These are phyloP conservation scores for Kazachstania sp. DNA, from an alignment of 1,139 yeast genomes.

Conservation along the genomic window DNA sequence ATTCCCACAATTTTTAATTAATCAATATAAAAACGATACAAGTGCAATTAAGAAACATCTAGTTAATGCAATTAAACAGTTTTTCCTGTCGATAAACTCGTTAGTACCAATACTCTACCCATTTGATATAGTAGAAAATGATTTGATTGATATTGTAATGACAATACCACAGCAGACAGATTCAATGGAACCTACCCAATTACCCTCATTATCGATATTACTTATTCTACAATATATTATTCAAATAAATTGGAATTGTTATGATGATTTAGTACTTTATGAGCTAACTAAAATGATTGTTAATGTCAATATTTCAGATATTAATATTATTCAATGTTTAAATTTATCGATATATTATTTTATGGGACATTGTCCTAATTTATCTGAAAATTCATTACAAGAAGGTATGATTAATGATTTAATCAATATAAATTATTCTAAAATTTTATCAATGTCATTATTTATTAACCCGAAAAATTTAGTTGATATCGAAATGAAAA, in stretches of 20 bases:
- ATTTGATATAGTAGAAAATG: conserved; percentile 3
- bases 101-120: conserved; percentile 26
- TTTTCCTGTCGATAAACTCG: conserved; percentile 19
- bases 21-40: conserved; percentile 15
- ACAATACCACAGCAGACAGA: neutral
- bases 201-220: neutral
- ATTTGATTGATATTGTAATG: conserved; percentile 3
- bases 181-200: neutral
- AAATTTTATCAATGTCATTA: conserved; percentile 20
- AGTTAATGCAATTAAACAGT: conserved; percentile 13
- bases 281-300: conserved; percentile 21
- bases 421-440: conserved; percentile 16
- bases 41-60: conserved; percentile 11
- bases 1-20: conserved; percentile 21
- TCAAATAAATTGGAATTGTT: conserved; percentile 27
- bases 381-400: neutral
- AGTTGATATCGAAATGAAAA: conserved; percentile 8
- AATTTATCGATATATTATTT: conserved; percentile 22
- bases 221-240: conserved; percentile 20
- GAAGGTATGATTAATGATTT: conserved; percentile 18
- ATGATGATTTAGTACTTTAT: conserved; percentile 22
- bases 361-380: conserved; percentile 14
- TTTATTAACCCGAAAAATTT: conserved; percentile 23
- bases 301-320: conserved; percentile 12
- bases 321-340: conserved; percentile 18